Base-by-base conservation (phyloP, 805 yeast species). In the Wickerhamiella alocasiicola region DNA sequence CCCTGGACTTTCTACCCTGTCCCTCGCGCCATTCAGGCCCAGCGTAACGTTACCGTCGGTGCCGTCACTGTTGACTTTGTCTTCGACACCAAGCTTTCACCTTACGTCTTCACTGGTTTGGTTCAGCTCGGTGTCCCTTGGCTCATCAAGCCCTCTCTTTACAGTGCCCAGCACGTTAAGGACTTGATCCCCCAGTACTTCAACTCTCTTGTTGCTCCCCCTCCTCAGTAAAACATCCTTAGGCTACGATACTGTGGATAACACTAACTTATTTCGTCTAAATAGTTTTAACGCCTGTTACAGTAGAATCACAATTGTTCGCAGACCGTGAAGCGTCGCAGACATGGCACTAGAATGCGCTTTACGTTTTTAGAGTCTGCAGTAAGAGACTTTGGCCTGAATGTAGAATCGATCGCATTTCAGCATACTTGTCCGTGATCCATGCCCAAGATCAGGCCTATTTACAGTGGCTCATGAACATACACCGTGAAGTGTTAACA, bases 11-110 rank as follows among this genome's bases (percentile, higher is more conserved):
- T 68, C 43, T 78, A 70, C 56, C 70, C 67, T 6, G 65, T 84
- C 3, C 95, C 97, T 7, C 87, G 84, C 52, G 93, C 82, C 9
- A 73, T 88, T 20, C 79, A 73, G 49, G 62, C 80, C 5, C 44
- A 48, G n/a, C 46, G 46, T 25, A 49, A 45, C 48, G 56, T 51
- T 4, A 49, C 52, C 9, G 55, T 54, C 6, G 41, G 45, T 1
- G 53, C 56, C 3, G 56, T 50, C 9, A 51, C 52, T 3, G 76
- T 81, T 5, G 87, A 84, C 52, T 68, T 87, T 21, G 74, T 88
- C 0, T 87, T 78, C 57, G 80, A 82, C 56, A 81, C 78, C 50
- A 91, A 85, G 55, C 71, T 88, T 51, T 67, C 71, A 42, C 65
- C 68, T 2, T 70, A 68, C 46, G 55, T 77, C 4, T 45, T 68